Percentiles rank a stretch among this genome's conserved stretches.
Evolutionary conservation across 768 basidiomycete species (phyloP).

Genomic region (Tulasnella sp.): DNA sequence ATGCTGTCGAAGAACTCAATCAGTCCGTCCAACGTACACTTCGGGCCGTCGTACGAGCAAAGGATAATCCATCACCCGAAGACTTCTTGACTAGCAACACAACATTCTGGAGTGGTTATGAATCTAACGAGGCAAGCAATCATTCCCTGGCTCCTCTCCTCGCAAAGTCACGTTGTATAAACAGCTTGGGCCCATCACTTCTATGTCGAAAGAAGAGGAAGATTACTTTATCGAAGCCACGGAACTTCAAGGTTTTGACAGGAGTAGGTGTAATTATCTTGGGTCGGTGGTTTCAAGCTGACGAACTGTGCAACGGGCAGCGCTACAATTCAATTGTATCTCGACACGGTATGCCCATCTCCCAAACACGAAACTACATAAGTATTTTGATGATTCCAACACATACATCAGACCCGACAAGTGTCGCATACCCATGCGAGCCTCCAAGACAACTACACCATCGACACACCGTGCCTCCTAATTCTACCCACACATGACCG

Average conservation of each 20-base stretch:
- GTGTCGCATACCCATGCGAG: slow-evolving; percentile 30
- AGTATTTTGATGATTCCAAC: background rate
- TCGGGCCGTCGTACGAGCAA: slow-evolving; percentile 42
- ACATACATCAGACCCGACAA: slow-evolving; percentile 31
- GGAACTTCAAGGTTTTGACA: slow-evolving; percentile 41
- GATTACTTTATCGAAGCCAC: slow-evolving; percentile 59
- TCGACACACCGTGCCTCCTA: slow-evolving; percentile 32
- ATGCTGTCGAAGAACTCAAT: slow-evolving; percentile 44
- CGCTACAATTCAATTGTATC: slow-evolving; percentile 51
- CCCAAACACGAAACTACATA: background rate
- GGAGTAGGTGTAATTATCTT: slow-evolving; percentile 53
- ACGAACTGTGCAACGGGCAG: background rate
- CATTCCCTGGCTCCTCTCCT: background rate
- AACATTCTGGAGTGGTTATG: slow-evolving; percentile 41
- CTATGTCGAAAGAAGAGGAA: slow-evolving; percentile 48
- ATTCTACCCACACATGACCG: slow-evolving; percentile 35
- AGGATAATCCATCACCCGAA: slow-evolving; percentile 43
- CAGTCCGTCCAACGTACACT: slow-evolving; percentile 43
- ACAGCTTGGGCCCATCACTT: slow-evolving; percentile 37
- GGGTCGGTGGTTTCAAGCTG: background rate
- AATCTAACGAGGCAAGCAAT: background rate
- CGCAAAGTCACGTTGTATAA: slow-evolving; percentile 26
- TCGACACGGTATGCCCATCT: slow-evolving; percentile 32
- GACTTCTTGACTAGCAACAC: slow-evolving; percentile 39
- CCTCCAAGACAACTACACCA: slow-evolving; percentile 34